Base-by-base conservation (phyloP, 768 basidiomycete species). In the Erythrobasidium yunnanense region DNA sequence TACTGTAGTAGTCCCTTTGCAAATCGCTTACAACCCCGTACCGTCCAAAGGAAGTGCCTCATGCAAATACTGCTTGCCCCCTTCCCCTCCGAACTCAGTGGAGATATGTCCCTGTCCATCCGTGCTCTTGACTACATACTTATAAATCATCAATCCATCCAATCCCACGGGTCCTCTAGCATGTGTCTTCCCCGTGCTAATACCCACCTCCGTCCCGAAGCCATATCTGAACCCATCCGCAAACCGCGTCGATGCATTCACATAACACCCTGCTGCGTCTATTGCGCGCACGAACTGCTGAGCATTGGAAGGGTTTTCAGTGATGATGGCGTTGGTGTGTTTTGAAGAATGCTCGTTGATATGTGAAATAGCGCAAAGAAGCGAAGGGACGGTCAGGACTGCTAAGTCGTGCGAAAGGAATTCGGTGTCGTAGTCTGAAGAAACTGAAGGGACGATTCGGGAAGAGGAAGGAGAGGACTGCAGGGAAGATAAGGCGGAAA, bases 191-290 rank as follows among this genome's bases (percentile, higher is more conserved):
- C 93, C 92, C 0, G 95, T 99, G 75, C 87, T 88, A 73, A 99
- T 95, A 7, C 95, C 95, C 0, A 99, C 93, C 77, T 97, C 95
- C 3, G 95, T 92, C 1, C 95, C 95, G 70, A 95, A 91, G 0
- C 95, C 95, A 74, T 90, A 97, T 67, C 93, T 78, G 77, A 92
- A 95, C 13, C 95, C 93, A 76, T 99, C 95, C 0, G 92, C 86
- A 75, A 99, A 97, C 35, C 95, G 82, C 8, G 95, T 96, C 73
- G 87, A 90, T 5, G 92, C 92, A 72, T 99, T 97, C 66, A 93
- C 82, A 72, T 87, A 99, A 3, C 89, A 89, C 30, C 91, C 89
- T 0, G 93, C 87, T 0, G 87, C 87, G 75, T 93, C 92, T 23
- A 96, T 85, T 5, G 88, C 88, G 18, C 86, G 81, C 75, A 85